These are phyloP conservation scores for Paralagenidium karlingii DNA, from an alignment of 352 stramenopile species.

Conservation along the genomic window DNA sequence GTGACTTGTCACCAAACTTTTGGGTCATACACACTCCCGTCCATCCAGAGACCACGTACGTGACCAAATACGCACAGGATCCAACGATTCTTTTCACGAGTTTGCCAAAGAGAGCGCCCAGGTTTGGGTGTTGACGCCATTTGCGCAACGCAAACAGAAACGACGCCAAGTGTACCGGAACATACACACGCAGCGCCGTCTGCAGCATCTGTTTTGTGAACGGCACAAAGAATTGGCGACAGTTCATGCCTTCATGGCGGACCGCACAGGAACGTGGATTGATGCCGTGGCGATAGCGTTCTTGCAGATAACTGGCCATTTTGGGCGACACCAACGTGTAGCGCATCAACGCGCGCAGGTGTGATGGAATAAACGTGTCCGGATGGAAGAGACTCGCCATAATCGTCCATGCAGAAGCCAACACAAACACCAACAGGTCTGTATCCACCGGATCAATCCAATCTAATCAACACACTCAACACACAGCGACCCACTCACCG, in stretches of 20 bases:
- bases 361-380: constrained; percentile 34
- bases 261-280: constrained; percentile 34
- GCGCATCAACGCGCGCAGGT: constrained; percentile 46
- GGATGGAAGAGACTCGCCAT: constrained; percentile 45
- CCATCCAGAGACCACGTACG: constrained; percentile 41
- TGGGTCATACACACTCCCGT: constrained; percentile 23
- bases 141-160: constrained; percentile 31
- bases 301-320: constrained; percentile 18
- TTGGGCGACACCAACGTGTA: constrained; percentile 29
- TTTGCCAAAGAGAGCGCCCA: constrained; percentile 10
- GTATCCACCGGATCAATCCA: not conserved
- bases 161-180: constrained; percentile 40
- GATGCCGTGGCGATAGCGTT: constrained; percentile 19
- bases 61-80: constrained; percentile 35
- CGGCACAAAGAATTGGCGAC: constrained; percentile 22
- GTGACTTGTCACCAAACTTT: constrained; percentile 20
- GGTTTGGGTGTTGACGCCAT: constrained; percentile 19
- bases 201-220: constrained; percentile 23
- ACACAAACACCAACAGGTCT: constrained; percentile 42
- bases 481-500: not conserved
- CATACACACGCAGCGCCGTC: constrained; percentile 30
- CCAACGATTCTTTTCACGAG: constrained; percentile 24
- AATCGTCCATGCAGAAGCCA: constrained; percentile 40
- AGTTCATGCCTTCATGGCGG: constrained; percentile 24
- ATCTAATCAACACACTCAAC: not conserved